phyloP scores from a whole-genome alignment of 169 alveolate genomes.

The Neospora caninum region DNA sequence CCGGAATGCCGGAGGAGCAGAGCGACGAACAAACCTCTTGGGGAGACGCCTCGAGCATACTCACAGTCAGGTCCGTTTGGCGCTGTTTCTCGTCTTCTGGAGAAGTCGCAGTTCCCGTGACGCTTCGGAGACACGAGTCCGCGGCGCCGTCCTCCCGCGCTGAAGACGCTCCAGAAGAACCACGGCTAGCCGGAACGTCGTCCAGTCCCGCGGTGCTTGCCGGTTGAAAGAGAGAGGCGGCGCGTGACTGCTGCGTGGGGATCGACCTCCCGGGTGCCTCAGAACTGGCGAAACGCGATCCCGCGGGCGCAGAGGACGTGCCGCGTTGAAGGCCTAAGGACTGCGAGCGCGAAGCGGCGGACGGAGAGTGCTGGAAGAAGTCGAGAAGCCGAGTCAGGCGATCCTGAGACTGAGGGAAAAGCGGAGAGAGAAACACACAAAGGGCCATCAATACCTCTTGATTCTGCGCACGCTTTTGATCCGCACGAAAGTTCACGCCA shows the following conservation, averaged over 20 bases:
- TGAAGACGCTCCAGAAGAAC: not conserved
- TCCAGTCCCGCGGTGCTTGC: not conserved
- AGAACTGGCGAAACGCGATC: too few species aligned
- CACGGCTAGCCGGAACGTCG: not conserved
- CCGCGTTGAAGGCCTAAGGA: not conserved
- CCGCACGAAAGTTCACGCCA: too few species aligned
- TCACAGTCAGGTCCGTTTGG: not conserved
- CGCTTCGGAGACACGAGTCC: too few species aligned
- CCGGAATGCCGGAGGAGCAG: not conserved
- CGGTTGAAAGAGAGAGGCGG: not conserved
- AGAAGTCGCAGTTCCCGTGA: too few species aligned
- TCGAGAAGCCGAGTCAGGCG: not conserved
- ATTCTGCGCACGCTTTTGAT: too few species aligned
- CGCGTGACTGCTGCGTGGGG: not conserved
- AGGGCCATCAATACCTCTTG: too few species aligned
- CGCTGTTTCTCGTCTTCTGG: too few species aligned
- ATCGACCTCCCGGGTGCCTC: too few species aligned
- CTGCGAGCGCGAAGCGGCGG: not conserved
- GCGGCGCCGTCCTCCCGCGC: not conserved
- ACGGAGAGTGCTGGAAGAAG: not conserved
- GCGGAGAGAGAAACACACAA: not conserved
- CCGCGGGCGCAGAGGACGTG: not conserved
- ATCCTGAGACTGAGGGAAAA: not conserved
- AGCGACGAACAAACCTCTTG: not conserved
- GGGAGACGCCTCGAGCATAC: not conserved